Base-by-base conservation (phyloP, 106 monocot genomes). In the Allium cepa region DNA sequence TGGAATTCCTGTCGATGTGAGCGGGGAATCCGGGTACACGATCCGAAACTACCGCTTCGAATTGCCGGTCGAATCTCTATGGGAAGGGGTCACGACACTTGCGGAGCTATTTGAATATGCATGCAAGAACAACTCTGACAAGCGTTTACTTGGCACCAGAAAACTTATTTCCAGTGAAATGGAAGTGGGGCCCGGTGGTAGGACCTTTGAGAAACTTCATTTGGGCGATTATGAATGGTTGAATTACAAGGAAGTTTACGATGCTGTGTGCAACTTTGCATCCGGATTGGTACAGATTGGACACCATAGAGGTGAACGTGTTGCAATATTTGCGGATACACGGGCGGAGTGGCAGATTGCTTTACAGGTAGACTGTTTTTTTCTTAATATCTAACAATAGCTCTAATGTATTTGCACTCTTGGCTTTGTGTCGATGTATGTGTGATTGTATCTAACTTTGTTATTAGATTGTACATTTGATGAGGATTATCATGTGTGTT, bases 261-360 rank as follows among this genome's bases (percentile, higher is more conserved):
- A 81, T 16, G 50, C 68, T 72, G 90, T 82, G 52, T 85, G 90
- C 81, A 77, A 64, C 65, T 93, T 99, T 57, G 71, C 90, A 3
- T 93, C 90, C 61, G 99, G 99, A 62, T 68, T 99, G 60, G 77
- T 87, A 64, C 67, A 66, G 18, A 57, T 99, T 22, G 99, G 99
- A 12, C 93, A 93, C 67, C 51, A 46, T n/a, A 87, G 73, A 55
- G 85, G 69, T 12, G 90, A 93, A 48, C 80, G 87, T 60, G 87
- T 83, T 61, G 99, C 93, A 8, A 87, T 99, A 50, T 99, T 99
- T 82, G 85, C 99, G 48, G 99, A 99, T 69, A 93, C 99, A 53
- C 80, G 82, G 53, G 79, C 99, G 26, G 85, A 93, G 68, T 99
- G 99, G 99, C 77, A 79, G 66, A 83, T 99, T 55, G 84, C 93